Conservation (phyloP, 768 basidiomycete species). For the Sporobolomyces pararoseus region DNA sequence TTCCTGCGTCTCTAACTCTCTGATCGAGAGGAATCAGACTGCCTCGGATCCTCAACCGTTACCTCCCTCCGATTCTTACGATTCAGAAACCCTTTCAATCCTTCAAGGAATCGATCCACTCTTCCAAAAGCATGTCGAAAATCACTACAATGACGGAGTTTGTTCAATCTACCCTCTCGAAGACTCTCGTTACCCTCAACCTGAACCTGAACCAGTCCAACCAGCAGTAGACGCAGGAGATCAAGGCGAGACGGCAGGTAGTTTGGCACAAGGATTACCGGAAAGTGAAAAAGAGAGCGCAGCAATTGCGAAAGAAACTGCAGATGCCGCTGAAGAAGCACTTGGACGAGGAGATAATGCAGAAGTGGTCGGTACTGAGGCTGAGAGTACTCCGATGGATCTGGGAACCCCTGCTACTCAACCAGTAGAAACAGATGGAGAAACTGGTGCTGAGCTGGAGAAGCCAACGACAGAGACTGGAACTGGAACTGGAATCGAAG, state of each 20-base stretch:
- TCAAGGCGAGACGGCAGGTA: constrained; percentile 3
- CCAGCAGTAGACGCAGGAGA: neutral
- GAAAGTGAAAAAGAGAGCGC: constrained; percentile 10
- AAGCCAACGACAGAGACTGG: too few relatives aligned
- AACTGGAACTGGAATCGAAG: too few relatives aligned
- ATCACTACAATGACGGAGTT: constrained; percentile 81
- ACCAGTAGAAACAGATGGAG: neutral
- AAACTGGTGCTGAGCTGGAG: too few relatives aligned
- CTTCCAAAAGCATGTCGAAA: constrained; percentile 63
- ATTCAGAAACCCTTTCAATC: constrained; percentile 49
- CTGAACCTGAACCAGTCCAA: neutral
- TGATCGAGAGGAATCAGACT: constrained; percentile 8
- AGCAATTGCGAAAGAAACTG: constrained; percentile 30
- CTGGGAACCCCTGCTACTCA: neutral
- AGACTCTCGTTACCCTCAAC: constrained; percentile 24
- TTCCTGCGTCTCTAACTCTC: neutral
- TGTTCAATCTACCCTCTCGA: constrained; percentile 62
- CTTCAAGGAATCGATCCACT: constrained; percentile 71
- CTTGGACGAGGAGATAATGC: constrained; percentile 32
- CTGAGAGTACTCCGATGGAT: constrained; percentile 13
- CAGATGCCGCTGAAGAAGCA: constrained; percentile 23
- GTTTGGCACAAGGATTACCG: neutral
- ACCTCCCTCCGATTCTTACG: constrained; percentile 62
- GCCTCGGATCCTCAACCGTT: constrained; percentile 60
- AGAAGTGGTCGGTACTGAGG: constrained; percentile 6